phyloP scores from a whole-genome alignment of 805 yeast species.

The Cephaloascus albidus region DNA sequence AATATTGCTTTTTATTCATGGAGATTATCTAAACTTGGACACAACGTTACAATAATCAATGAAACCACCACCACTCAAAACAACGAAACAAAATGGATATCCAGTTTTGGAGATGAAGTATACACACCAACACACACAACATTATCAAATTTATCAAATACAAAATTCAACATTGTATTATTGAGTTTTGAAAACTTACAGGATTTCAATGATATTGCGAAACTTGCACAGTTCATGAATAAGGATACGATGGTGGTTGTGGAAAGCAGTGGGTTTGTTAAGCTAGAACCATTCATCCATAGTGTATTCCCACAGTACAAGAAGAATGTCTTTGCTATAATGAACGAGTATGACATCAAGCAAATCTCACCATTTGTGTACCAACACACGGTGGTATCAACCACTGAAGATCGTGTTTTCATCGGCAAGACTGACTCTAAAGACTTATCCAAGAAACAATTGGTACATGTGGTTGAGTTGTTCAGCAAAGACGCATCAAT shows the following conservation, averaged over 20 bases:
- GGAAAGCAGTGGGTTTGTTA: slow-evolving; percentile 66
- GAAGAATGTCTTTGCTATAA: slow-evolving; percentile 41
- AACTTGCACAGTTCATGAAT: slow-evolving; percentile 15
- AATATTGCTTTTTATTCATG: slow-evolving; percentile 51
- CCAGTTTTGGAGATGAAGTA: too few species aligned
- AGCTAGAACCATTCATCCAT: slow-evolving; percentile 60
- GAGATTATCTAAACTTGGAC: slow-evolving; percentile 39
- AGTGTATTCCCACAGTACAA: slow-evolving; percentile 23
- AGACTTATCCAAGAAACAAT: slow-evolving; percentile 30
- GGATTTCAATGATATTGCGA: slow-evolving; percentile 20
- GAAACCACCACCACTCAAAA: too few species aligned
- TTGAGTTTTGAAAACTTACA: slow-evolving; percentile 25
- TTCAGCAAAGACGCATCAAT: slow-evolving; percentile 25
- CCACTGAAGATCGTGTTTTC: slow-evolving; percentile 16
- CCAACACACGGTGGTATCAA: slow-evolving; percentile 19
- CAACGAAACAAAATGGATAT: too few species aligned
- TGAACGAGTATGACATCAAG: slow-evolving; percentile 55
- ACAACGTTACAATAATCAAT: too few species aligned
- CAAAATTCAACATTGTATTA: slow-evolving; percentile 23
- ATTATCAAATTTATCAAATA: not conserved
- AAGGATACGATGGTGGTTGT: slow-evolving; percentile 43
- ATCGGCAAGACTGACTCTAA: slow-evolving; percentile 23
- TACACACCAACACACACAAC: not conserved
- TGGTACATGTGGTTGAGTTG: slow-evolving; percentile 19
- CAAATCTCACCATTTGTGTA: slow-evolving; percentile 15